Conservation (phyloP, 1,139 yeast genomes). For the Protomyces gravidus region DNA sequence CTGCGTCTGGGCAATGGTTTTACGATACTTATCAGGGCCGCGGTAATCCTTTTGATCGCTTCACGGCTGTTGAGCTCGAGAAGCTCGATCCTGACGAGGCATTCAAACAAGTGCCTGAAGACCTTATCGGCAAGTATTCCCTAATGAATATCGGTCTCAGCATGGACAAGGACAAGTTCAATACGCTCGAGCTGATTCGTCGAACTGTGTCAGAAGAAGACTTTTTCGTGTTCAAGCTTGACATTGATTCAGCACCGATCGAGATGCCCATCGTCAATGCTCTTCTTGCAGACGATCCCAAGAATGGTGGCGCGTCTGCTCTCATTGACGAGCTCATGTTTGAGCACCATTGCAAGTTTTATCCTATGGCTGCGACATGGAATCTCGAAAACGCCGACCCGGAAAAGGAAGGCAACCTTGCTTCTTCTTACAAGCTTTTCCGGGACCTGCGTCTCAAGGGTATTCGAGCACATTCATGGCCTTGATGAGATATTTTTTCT, state of each 20-base stretch:
- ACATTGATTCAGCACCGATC: constrained; percentile 27
- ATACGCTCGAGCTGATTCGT: constrained; percentile 17
- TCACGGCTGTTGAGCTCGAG: constrained; percentile 22
- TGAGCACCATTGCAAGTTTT: constrained; percentile 11
- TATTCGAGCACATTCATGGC: constrained; percentile 25
- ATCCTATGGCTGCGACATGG: neutral
- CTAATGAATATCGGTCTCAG: constrained; percentile 21
- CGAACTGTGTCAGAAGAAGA: constrained; percentile 13
- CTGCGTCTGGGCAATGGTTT: constrained; percentile 24
- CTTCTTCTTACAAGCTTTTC: constrained; percentile 8
- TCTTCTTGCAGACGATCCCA: constrained; percentile 8
- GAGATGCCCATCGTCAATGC: constrained; percentile 20
- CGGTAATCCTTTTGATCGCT: constrained; percentile 16
- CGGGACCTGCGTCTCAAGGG: constrained; percentile 9
- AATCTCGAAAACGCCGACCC: neutral
- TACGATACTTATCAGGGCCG: constrained; percentile 22
- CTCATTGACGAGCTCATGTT: constrained; percentile 23
- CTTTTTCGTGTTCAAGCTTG: constrained; percentile 24
- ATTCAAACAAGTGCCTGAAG: constrained; percentile 12
- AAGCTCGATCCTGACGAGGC: neutral
- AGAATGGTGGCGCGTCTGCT: constrained; percentile 1
- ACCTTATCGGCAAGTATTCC: constrained; percentile 13
- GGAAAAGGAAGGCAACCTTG: neutral
- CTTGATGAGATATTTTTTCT: too few relatives aligned
- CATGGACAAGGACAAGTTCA: constrained; percentile 12